phyloP scores from a whole-genome alignment of 192 early-diverging fungal genomes.

The Funneliformis geosporum region DNA sequence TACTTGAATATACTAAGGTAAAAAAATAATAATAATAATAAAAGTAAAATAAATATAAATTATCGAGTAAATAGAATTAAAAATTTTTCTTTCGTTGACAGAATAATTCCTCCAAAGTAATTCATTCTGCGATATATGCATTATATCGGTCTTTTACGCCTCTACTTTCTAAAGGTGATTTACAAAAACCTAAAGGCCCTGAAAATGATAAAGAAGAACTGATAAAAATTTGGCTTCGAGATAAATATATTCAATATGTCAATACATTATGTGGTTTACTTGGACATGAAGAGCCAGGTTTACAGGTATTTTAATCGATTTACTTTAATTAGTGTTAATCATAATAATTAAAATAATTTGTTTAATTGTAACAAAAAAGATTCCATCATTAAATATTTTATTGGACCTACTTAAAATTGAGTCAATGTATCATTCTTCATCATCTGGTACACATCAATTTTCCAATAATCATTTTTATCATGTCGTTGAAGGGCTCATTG shows the following conservation, averaged over 20 bases:
- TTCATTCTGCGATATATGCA: constrained; percentile 71
- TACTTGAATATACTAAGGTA: constrained; percentile 60
- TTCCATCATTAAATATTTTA: constrained; percentile 72
- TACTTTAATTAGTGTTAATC: not conserved
- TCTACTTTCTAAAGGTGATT: constrained; percentile 49
- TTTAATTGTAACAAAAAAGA: constrained; percentile 32
- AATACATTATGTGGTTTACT: constrained; percentile 57
- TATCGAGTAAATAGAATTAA: not conserved
- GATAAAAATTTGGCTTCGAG: constrained; percentile 74
- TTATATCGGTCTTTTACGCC: constrained; percentile 70
- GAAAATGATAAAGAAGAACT: constrained; percentile 53
- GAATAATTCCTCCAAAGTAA: constrained; percentile 49
- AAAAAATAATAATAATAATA: no score
- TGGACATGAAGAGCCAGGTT: constrained; percentile 61
- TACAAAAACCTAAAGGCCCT: constrained; percentile 45
- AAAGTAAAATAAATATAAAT: not conserved
- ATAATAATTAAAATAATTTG: not conserved
- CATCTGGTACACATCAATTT: constrained; percentile 59
- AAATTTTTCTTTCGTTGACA: not conserved
- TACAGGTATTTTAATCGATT: constrained; percentile 56
- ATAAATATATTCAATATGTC: constrained; percentile 72
- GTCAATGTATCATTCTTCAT: constrained; percentile 43
- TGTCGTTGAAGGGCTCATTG: constrained; percentile 58
- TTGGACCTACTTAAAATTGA: constrained; percentile 71
- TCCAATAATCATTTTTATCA: constrained; percentile 65